Percentiles rank a stretch among this genome's conserved stretches.
Evolutionary conservation across 2,329 filamentous ascomycete genomes (phyloP).

Genomic region (Aspergillus aculeatinus): DNA sequence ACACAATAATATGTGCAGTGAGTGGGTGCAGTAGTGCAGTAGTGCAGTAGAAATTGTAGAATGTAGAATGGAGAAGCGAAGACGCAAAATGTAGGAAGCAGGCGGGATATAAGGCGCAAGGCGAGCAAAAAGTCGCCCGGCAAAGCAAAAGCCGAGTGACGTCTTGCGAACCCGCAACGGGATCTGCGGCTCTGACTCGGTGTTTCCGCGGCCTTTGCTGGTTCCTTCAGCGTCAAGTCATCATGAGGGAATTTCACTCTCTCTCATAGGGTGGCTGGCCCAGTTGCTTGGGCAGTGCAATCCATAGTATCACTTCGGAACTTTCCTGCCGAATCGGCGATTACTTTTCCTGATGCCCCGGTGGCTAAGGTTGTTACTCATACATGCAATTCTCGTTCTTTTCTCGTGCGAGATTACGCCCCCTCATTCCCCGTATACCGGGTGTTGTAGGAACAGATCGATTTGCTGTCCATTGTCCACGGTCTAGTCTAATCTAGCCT

Average conservation of each 20-base stretch:
- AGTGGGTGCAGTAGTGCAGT: background rate
- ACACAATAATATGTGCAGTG: background rate
- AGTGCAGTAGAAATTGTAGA: too few species aligned
- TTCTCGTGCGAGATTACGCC: background rate
- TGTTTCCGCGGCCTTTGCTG: slow-evolving; percentile 11
- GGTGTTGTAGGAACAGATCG: background rate
- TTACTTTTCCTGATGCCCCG: background rate
- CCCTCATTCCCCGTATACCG: background rate
- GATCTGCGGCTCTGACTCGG: slow-evolving; percentile 3
- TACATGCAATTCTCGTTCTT: background rate
- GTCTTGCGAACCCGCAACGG: background rate
- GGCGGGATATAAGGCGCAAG: background rate
- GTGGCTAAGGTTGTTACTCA: too few species aligned
- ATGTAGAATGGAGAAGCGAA: background rate
- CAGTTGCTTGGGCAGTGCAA: background rate
- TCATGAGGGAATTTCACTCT: background rate
- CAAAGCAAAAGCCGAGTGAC: slow-evolving; percentile 18
- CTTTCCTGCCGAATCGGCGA: background rate
- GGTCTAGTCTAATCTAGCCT: too few species aligned
- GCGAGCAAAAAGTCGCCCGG: slow-evolving; percentile 1
- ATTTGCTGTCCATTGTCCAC: background rate
- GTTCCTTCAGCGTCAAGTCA: background rate
- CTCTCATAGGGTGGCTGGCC: background rate
- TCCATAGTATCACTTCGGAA: slow-evolving; percentile 7
- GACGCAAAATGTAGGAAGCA: background rate